A percentile compares a stretch with the other conserved stretches of the same genome.
These are phyloP conservation scores for Metschnikowia kofuensis DNA, from an alignment of 805 yeast genomes.

Conservation along the genomic window DNA sequence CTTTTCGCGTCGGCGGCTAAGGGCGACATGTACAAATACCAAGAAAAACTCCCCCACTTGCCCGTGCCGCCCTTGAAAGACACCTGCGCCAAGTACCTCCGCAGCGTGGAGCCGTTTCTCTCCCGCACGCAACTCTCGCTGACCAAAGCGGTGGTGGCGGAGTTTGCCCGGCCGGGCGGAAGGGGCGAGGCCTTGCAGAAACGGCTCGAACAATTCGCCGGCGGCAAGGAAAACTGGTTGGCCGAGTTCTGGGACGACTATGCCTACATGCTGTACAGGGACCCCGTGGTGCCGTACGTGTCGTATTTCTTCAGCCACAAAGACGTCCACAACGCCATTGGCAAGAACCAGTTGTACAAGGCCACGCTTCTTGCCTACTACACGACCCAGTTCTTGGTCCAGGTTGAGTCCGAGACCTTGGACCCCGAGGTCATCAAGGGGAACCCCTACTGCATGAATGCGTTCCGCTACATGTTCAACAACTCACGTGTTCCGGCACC, in stretches of 20 bases:
- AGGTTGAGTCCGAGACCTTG: constrained; percentile 67
- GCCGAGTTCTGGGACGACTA: constrained; percentile 91
- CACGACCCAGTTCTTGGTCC: constrained; percentile 62
- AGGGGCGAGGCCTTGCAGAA: constrained; percentile 66
- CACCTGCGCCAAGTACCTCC: constrained; percentile 67
- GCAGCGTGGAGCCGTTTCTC: constrained; percentile 68
- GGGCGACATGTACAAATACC: constrained; percentile 72
- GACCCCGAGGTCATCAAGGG: constrained; percentile 79
- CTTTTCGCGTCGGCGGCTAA: constrained; percentile 32
- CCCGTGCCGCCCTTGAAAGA: constrained; percentile 83
- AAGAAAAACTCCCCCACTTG: constrained; percentile 70
- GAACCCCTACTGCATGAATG: constrained; percentile 91
- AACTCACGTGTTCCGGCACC: constrained; percentile 76
- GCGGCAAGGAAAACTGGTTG: constrained; percentile 79
- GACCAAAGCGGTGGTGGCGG: constrained; percentile 57
- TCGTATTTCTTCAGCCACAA: constrained; percentile 86
- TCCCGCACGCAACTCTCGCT: constrained; percentile 47
- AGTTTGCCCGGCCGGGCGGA: constrained; percentile 61
- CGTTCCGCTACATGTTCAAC: constrained; percentile 88
- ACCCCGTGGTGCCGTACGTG: constrained; percentile 92
- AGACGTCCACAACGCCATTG: constrained; percentile 57
- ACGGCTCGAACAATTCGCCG: constrained; percentile 57
- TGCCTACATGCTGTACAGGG: constrained; percentile 87
- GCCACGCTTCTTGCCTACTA: constrained; percentile 73
- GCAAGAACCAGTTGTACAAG: constrained; percentile 63